Conservation (phyloP, 2,329 filamentous ascomycete genomes). For the Fusarium hostae region DNA sequence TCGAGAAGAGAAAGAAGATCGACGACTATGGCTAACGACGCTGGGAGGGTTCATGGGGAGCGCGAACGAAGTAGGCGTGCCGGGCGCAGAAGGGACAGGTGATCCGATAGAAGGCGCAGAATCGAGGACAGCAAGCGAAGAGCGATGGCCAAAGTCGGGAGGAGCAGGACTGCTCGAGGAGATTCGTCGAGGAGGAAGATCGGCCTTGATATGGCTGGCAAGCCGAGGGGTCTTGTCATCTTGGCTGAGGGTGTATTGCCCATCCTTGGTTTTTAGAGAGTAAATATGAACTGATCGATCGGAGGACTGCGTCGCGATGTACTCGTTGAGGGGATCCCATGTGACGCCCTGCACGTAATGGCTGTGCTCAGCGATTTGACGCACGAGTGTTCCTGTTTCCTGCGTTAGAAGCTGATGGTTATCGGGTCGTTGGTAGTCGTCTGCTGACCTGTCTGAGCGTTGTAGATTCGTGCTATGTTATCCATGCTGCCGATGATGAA, state of each 20-base stretch:
- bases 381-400: slow-evolving; percentile 69
- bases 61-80: slow-evolving; percentile 87
- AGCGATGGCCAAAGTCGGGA: slow-evolving; percentile 77
- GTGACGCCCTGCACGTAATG: slow-evolving; percentile 98
- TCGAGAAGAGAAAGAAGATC: slow-evolving; percentile 91
- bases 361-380: slow-evolving; percentile 96
- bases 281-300: slow-evolving; percentile 99
- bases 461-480: slow-evolving; percentile 97
- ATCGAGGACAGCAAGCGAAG: slow-evolving; percentile 68
- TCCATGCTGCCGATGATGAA: slow-evolving; percentile 99
- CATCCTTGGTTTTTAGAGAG: slow-evolving; percentile 94
- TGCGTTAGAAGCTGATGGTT: slow-evolving; percentile 8
- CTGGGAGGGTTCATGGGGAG: slow-evolving; percentile 96
- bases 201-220: slow-evolving; percentile 81
- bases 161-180: slow-evolving; percentile 93
- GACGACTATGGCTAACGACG: slow-evolving; percentile 87
- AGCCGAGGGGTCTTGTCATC: slow-evolving; percentile 80
- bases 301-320: slow-evolving; percentile 96
- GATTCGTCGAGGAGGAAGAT: slow-evolving; percentile 89
- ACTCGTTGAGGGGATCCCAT: slow-evolving; percentile 98
- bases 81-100: slow-evolving; percentile 88
- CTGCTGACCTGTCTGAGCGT: slow-evolving; percentile 82
- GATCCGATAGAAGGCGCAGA: slow-evolving; percentile 74
- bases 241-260: slow-evolving; percentile 82
- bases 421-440: neutral